A percentile compares a stretch with the other conserved stretches of the same genome.
These are phyloP conservation scores for Corymbia maculata DNA, from an alignment of 345 rosid genomes.

Conservation along the genomic window DNA sequence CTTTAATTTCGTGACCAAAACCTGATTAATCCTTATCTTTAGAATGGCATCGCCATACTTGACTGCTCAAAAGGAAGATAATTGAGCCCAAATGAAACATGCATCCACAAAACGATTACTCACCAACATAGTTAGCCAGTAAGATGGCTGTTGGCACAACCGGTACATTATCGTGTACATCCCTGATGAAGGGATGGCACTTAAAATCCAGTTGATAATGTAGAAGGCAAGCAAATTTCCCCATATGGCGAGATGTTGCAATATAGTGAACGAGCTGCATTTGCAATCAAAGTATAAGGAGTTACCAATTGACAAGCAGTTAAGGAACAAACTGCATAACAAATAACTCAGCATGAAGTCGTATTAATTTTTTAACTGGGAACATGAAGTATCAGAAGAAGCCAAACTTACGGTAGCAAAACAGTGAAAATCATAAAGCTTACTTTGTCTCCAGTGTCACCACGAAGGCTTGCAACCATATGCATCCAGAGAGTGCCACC, in stretches of 20 bases:
- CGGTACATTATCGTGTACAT: conserved; percentile 97
- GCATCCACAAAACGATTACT: conserved; percentile 7
- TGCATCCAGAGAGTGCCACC: conserved; percentile 96
- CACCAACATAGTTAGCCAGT: conserved; percentile 83
- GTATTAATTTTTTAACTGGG: neutral
- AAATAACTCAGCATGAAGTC: neutral
- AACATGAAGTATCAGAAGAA: neutral
- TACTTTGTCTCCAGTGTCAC: conserved; percentile 93
- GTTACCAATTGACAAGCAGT: neutral
- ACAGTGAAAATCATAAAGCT: neutral
- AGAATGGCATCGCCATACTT: neutral
- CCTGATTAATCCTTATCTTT: neutral
- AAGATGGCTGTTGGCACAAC: conserved; percentile 73
- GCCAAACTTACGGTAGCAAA: neutral
- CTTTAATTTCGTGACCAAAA: neutral
- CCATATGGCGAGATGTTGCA: conserved; percentile 93
- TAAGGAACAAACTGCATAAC: neutral
- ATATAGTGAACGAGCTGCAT: conserved; percentile 81
- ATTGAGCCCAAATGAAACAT: neutral
- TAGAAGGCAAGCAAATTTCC: conserved; percentile 82
- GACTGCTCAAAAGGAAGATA: neutral
- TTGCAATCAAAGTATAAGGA: neutral
- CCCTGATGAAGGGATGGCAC: conserved; percentile 77
- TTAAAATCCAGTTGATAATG: conserved; percentile 69
- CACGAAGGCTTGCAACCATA: conserved; percentile 98